Evolutionary conservation across 2,329 filamentous ascomycete genomes (phyloP).

Genomic region (Parastagonospora avenae): DNA sequence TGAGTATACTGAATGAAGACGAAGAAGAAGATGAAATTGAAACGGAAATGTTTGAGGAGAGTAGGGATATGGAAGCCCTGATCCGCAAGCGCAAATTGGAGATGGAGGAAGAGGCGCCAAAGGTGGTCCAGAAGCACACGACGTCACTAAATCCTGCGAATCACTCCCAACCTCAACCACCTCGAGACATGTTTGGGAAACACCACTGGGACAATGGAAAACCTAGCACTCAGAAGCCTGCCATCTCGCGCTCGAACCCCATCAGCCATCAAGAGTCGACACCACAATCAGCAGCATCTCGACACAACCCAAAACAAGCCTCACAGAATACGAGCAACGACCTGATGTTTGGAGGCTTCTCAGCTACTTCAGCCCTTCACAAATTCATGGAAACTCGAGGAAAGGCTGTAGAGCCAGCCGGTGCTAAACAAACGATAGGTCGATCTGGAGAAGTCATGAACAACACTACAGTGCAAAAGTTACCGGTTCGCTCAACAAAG

Average conservation of each 20-base stretch:
- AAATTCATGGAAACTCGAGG: conserved; percentile 59
- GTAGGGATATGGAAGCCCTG: conserved; percentile 43
- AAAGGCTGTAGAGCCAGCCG: conserved; percentile 10
- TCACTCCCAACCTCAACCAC: neutral
- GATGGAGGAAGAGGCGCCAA: conserved; percentile 18
- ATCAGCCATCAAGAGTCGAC: neutral
- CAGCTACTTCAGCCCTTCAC: conserved; percentile 51
- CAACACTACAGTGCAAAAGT: neutral
- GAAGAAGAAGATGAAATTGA: conserved; percentile 47
- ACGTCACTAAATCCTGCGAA: neutral
- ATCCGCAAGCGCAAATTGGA: conserved; percentile 46
- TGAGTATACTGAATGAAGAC: conserved; percentile 53
- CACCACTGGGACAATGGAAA: neutral
- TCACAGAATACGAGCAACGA: conserved; percentile 11
- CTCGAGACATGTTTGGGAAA: neutral
- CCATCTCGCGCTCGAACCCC: neutral
- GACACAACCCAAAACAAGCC: neutral
- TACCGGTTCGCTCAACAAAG: neutral
- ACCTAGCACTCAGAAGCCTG: neutral
- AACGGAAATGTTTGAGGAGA: conserved; percentile 19
- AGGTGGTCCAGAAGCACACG: conserved; percentile 1
- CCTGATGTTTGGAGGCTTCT: conserved; percentile 48
- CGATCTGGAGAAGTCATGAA: neutral
- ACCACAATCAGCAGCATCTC: neutral
- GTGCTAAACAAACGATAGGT: no score